These are phyloP conservation scores for Fusarium paranaense DNA, from an alignment of 2,329 filamentous ascomycete species.

Conservation along the genomic window DNA sequence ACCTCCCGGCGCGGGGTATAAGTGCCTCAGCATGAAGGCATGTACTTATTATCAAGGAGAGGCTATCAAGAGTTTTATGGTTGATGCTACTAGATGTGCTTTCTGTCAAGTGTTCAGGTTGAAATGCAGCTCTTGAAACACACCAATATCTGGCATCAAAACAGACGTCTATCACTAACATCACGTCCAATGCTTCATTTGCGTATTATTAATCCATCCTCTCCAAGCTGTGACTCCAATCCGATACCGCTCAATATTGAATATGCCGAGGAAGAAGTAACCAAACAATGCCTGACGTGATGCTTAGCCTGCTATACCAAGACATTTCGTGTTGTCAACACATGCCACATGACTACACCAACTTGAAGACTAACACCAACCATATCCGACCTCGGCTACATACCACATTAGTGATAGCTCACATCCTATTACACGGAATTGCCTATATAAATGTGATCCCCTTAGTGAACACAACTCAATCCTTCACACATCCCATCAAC, in stretches of 20 bases:
- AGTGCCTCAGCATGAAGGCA: not conserved
- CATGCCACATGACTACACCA: not conserved
- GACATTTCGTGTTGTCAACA: not conserved
- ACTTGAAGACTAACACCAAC: not conserved
- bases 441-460: not conserved
- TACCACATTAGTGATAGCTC: not conserved
- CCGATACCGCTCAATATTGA: not conserved
- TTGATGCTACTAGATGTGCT: too few relatives aligned
- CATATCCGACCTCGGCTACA: not conserved
- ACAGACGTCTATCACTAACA: not conserved
- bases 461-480: not conserved
- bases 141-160: not conserved
- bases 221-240: not conserved
- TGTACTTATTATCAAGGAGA: not conserved
- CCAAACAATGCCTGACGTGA: not conserved
- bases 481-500: not conserved
- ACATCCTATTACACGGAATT: not conserved
- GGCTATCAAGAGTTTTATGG: not conserved
- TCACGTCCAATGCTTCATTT: not conserved
- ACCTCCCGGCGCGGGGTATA: not conserved
- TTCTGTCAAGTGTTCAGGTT: not conserved
- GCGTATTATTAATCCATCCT: not conserved
- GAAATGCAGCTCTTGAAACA: not conserved
- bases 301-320: not conserved
- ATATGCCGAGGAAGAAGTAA: not conserved